Base-by-base conservation (phyloP, 495 filamentous ascomycete species). In the Pyronema omphalodes region DNA sequence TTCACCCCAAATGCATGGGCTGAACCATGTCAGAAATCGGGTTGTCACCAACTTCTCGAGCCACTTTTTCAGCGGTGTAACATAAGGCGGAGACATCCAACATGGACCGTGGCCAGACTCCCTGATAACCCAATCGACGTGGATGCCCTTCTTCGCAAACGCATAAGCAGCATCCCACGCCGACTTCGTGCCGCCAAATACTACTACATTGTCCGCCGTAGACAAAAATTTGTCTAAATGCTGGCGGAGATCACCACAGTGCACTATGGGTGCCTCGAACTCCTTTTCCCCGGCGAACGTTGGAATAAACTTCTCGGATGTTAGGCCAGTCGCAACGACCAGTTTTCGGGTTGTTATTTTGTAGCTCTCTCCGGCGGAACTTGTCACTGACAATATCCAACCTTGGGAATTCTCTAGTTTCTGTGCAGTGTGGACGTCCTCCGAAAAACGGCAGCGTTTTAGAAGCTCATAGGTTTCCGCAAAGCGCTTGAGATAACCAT, bases 81-180 rank as follows among this genome's bases (percentile, higher is more conserved):
- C 71, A 44, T 75, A 73, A 6, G 80, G 67, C 1, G 80, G 80
- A 3, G 76, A 69, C 75, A 89, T 85, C 76, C 81, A 88, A 8
- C 60, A 60, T 0, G 83, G 81, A 0, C 85, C 86, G 63, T 84
- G 78, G 3, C 86, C 86, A 6, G 74, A 81, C 37, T 78, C 76
- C 54, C 88, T 75, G 55, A 94, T 87, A 29, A 93, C 70, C 84
- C 79, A 86, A 57, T 86, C 73, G 2, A 93, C 82, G 34, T 77
- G 68, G 47, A 81, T 70, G 1, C 82, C 84, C 0, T 73, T 69
- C 0, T 74, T 71, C 1, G 77, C 81, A 60, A 78, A 82, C 3
- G 74, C 71, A 58, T 87, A 87, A 0, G 78, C 84, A 2, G 77
- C 77, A 70, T 93, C 87, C 72, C 76, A 87, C 0, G 76, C 83